Evolutionary conservation across 106 monocot genomes (phyloP).

Genomic region (Vanilla planifolia): DNA sequence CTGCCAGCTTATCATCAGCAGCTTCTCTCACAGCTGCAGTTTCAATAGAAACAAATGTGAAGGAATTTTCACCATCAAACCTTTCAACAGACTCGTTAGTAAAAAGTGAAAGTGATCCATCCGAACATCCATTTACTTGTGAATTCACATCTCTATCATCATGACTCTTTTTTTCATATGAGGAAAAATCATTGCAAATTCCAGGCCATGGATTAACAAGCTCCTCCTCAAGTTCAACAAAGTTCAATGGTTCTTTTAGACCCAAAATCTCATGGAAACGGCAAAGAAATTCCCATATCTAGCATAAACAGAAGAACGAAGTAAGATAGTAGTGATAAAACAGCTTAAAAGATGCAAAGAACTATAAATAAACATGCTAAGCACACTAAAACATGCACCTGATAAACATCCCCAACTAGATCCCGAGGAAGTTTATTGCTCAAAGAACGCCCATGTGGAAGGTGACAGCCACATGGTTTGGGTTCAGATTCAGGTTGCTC

Average conservation of each 20-base stretch:
- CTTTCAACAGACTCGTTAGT: slow-evolving; percentile 18
- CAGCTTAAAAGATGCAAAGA: background rate
- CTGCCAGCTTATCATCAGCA: slow-evolving; percentile 44
- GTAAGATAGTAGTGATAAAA: background rate
- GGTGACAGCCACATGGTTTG: slow-evolving; percentile 1
- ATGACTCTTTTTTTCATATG: slow-evolving; percentile 31
- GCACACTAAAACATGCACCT: slow-evolving; percentile 40
- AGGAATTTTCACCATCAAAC: slow-evolving; percentile 13
- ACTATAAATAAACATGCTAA: slow-evolving; percentile 3
- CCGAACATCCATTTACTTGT: slow-evolving; percentile 21
- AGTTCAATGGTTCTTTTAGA: slow-evolving; percentile 57
- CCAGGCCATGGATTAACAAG: slow-evolving; percentile 86
- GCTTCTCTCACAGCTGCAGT: slow-evolving; percentile 46
- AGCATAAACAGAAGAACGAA: background rate
- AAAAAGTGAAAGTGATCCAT: slow-evolving; percentile 14
- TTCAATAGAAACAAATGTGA: slow-evolving; percentile 52
- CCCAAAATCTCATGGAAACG: slow-evolving; percentile 86
- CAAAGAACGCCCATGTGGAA: slow-evolving; percentile 57
- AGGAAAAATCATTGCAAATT: slow-evolving; percentile 18
- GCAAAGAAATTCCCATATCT: slow-evolving; percentile 92
- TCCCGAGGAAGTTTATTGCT: slow-evolving; percentile 65
- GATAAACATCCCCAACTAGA: slow-evolving; percentile 82
- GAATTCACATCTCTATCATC: slow-evolving; percentile 16
- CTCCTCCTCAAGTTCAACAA: slow-evolving; percentile 88
- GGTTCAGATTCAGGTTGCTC: slow-evolving; percentile 11